Base-by-base conservation (phyloP, 163 green algal species). In the Scenedesmus sp. region DNA sequence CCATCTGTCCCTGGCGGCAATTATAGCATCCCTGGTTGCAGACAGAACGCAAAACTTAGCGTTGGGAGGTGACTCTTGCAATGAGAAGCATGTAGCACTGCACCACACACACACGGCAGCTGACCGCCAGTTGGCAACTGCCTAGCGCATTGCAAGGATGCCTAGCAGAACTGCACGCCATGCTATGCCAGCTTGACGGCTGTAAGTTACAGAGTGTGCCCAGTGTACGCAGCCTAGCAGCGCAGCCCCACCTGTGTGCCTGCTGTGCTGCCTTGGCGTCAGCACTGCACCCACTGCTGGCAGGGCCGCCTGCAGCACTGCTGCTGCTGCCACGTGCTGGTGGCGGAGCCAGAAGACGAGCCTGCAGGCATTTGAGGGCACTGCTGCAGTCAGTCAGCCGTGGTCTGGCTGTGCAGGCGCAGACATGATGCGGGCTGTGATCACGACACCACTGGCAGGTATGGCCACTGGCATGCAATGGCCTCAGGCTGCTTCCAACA, bases 1-100 rank as follows among this genome's bases (percentile, higher is more conserved):
- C 85, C 85, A 90, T 9, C 26, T 46, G 42, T 90, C 85, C 18
- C 68, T 83, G 24, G 68, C 68, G 7, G 68, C 44, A 30, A 83
- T 22, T 13, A 90, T 35, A 7, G 68, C 70, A 53, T 83, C 30
- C 85, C 83, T 88, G 82, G 7, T 37, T 16, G 65, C 65, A 76
- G 65, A 30, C 65, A 76, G 30, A 76, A 76, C 0, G 40, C 59
- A 40, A 7, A 37, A 76, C 56, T 33, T 70, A 76, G 30, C 22
- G 13, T 73, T n/a, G n/a, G n/a, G n/a, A n/a, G n/a, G n/a, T n/a
- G n/a, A n/a, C n/a, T n/a, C n/a, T n/a, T n/a, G n/a, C n/a, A n/a
- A n/a, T n/a, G n/a, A n/a, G n/a, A n/a, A n/a, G n/a, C n/a, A n/a
- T n/a, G n/a, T n/a, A n/a, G n/a, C n/a, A n/a, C n/a, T n/a, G n/a